Evolutionary conservation across 2,329 filamentous ascomycete genomes (phyloP), one percentile per base, ranked within the genome.

Genomic region (Alternaria burnsii): DNA sequence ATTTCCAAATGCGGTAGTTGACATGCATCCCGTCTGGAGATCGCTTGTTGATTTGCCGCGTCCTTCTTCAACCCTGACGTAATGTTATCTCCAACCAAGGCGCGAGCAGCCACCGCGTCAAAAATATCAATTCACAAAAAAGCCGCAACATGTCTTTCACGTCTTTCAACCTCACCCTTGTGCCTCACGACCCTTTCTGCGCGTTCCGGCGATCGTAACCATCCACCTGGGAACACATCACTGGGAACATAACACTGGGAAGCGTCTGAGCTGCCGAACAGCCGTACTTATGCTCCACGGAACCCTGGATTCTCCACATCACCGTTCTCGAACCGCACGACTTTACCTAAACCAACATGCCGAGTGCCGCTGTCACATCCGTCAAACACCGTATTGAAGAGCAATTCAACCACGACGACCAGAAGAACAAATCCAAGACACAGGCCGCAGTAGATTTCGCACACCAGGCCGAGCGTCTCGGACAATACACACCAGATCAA

Each of bases 401-500:
- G 24, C 71, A 71, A 42, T 10, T 69, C 5, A 56, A 64, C 1
- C 64, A 69, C 43, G 67, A 65, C 4, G 66, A 61, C 11, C 61
- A 73, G 5, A 65, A 71, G 40, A 61, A 65, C 32, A 72, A 66
- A 51, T 69, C 70, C 1, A 78, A 76, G 40, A 63, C 81, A 20
- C 68, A 76, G 41, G 71, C 74, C 22, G 86, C 85, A 24, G 79
- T 85, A 52, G 83, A 87, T 43, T 91, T 88, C 68, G 80, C 85
- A 1, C 82, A 85, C 7, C 89, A 92, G 73, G 85, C 89, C 8
- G 75, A 82, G 66, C 76, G 76, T 22, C 77, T 85, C 2, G 82
- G 77, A 2, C 78, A 80, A 41, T 79, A 80, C 61, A 74, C 73
- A 7, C 71, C 75, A 6, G 62, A 70, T 44, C 78, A 83, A 59